Conservation (phyloP, 768 basidiomycete genomes). For the Daedalea quercina region DNA sequence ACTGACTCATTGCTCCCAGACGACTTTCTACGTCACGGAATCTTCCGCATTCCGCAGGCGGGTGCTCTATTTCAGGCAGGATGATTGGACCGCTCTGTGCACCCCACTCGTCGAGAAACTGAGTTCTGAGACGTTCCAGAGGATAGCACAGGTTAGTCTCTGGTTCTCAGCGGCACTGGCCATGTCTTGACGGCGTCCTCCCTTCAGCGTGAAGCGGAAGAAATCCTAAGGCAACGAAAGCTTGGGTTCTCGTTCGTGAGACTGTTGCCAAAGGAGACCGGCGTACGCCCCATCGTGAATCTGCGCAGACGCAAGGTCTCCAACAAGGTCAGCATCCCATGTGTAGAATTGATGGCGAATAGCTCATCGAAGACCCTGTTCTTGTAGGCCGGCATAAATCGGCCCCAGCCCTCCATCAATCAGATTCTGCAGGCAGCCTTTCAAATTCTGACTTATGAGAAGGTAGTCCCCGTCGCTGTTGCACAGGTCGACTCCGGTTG, state of each 20-base stretch:
- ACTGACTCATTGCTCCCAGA: slow-evolving; percentile 49
- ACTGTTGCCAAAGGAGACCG: slow-evolving; percentile 89
- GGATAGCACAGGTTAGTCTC: slow-evolving; percentile 54
- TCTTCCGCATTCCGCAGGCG: slow-evolving; percentile 79
- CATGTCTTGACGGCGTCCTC: background rate
- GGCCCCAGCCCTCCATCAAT: slow-evolving; percentile 67
- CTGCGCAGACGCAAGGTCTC: slow-evolving; percentile 48
- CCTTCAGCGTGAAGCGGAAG: slow-evolving; percentile 53
- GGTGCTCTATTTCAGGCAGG: slow-evolving; percentile 88
- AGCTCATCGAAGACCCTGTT: background rate
- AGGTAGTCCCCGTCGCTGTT: slow-evolving; percentile 37
- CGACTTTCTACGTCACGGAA: slow-evolving; percentile 91
- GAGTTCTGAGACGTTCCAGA: slow-evolving; percentile 59
- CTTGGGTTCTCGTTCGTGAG: slow-evolving; percentile 85
- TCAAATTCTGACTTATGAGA: slow-evolving; percentile 82
- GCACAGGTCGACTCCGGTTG: background rate
- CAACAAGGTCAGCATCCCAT: slow-evolving; percentile 21
- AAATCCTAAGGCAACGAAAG: slow-evolving; percentile 61
- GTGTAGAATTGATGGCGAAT: background rate
- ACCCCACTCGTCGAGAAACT: slow-evolving; percentile 76
- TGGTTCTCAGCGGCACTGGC: too few relatives aligned
- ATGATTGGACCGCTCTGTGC: slow-evolving; percentile 86
- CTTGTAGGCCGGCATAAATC: slow-evolving; percentile 21
- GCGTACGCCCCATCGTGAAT: slow-evolving; percentile 93
- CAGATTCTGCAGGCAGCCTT: slow-evolving; percentile 80